Percentiles rank a stretch among this genome's conserved stretches.
Evolutionary conservation across 192 early-diverging fungal species (phyloP).

Genomic region (Mycoemilia scoparia): DNA sequence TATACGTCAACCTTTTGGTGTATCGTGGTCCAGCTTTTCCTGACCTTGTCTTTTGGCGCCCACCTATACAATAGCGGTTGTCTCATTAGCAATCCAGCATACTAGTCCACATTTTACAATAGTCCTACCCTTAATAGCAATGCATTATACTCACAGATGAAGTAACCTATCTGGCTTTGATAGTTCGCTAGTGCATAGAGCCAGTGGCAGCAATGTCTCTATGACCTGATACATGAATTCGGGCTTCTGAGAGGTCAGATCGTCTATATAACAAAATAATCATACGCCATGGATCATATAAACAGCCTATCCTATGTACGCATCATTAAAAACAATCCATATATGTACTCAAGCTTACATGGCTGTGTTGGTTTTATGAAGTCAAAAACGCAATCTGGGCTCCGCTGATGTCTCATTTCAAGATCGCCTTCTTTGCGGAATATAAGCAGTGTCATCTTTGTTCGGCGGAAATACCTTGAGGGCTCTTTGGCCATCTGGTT

Average conservation of each 20-base stretch:
- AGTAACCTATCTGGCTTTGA: conserved; percentile 45
- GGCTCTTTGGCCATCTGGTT: conserved; percentile 56
- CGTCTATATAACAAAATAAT: no score
- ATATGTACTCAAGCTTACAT: no score
- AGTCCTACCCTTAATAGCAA: no score
- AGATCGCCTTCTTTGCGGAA: conserved; percentile 81
- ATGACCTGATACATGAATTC: conserved; percentile 69
- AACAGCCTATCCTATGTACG: no score
- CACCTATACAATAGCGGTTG: no score
- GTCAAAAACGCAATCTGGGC: conserved; percentile 88
- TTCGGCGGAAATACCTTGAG: conserved; percentile 65
- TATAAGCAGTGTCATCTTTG: conserved; percentile 73
- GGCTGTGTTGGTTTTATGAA: conserved; percentile 60
- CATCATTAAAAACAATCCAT: no score
- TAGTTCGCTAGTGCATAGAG: conserved; percentile 40
- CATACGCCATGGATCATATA: no score
- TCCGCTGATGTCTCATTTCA: conserved; percentile 83
- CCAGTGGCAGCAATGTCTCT: conserved; percentile 74
- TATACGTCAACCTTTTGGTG: no score
- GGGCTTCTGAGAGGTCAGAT: conserved; percentile 50
- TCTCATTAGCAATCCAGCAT: no score
- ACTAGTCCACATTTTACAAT: no score
- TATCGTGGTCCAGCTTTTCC: no score
- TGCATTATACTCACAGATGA: conserved; percentile 73
- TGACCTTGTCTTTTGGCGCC: no score